Percentiles rank a stretch among this genome's conserved stretches.
These are phyloP conservation scores for Calcarisporium arbuscula DNA, from an alignment of 2,329 filamentous ascomycete genomes.

Conservation along the genomic window DNA sequence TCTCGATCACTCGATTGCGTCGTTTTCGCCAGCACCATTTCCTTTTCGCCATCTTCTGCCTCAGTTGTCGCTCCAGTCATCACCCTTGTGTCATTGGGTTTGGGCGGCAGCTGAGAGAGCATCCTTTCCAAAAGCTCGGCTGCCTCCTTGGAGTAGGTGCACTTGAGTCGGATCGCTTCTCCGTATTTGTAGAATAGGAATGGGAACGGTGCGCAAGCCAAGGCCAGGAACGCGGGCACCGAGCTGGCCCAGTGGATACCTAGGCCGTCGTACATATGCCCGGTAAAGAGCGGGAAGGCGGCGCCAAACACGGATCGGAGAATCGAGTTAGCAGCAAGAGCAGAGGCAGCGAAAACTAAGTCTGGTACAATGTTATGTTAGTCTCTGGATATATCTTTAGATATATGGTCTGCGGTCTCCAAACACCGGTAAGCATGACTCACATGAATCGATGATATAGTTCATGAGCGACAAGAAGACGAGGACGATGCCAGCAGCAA, in stretches of 20 bases:
- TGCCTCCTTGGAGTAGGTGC: conserved; percentile 64
- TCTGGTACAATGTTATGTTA: conserved; percentile 26
- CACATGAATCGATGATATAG: conserved; percentile 60
- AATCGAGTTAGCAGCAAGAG: conserved; percentile 65
- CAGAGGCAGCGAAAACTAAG: conserved; percentile 70
- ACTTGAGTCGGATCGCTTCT: conserved; percentile 52
- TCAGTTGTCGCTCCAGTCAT: conserved; percentile 18
- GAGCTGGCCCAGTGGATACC: conserved; percentile 73
- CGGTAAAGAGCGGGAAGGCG: conserved; percentile 67
- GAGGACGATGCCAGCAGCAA: conserved; percentile 53
- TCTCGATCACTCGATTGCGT: too few species aligned
- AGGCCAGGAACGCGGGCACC: conserved; percentile 66
- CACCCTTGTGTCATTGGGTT: too few species aligned
- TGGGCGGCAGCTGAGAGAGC: conserved; percentile 25
- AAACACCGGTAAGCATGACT: too few species aligned
- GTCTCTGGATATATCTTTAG: too few species aligned
- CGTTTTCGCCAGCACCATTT: conserved; percentile 13
- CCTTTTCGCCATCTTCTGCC: conserved; percentile 18
- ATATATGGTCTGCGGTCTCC: too few species aligned
- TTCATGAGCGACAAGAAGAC: conserved; percentile 62
- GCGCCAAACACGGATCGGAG: conserved; percentile 67
- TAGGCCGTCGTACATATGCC: conserved; percentile 48
- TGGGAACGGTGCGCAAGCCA: conserved; percentile 67
- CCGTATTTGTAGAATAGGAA: conserved; percentile 74
- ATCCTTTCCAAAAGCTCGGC: conserved; percentile 50